These are phyloP conservation scores for Plasmodium cynomolgi DNA, from an alignment of 169 alveolate genomes.

Conservation along the genomic window DNA sequence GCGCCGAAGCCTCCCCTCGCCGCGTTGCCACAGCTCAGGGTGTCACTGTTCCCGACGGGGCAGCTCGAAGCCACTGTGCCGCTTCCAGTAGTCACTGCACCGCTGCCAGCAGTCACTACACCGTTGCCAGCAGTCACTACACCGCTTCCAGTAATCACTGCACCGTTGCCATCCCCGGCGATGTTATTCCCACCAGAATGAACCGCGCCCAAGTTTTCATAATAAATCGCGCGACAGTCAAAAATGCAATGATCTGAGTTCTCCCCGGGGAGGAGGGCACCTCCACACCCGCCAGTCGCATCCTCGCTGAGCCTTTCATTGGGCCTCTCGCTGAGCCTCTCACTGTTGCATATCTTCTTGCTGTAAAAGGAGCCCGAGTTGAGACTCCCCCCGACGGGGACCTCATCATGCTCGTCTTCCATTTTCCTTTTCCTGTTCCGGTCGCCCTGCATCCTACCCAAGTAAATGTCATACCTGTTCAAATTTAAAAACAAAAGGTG, in stretches of 20 bases:
- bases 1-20: background rate
- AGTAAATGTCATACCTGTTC: constrained; percentile 18
- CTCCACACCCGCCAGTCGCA: background rate
- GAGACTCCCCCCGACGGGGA: no score
- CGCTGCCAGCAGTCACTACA: no score
- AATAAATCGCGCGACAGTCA: constrained; percentile 15
- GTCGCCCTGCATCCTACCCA: constrained; percentile 28
- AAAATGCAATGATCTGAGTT: constrained; percentile 21
- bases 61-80: background rate
- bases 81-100: background rate
- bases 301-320: background rate
- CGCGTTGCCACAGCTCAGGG: background rate
- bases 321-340: background rate
- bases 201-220: background rate
- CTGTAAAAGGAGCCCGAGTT: background rate
- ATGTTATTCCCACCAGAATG: background rate
- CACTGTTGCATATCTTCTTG: constrained; percentile 24
- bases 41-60: background rate
- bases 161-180: background rate
- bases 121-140: background rate
- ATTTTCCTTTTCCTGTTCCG: constrained; percentile 51
- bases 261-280: background rate
- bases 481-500: constrained; percentile 24
- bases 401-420: background rate
- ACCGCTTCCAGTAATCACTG: background rate